These are phyloP conservation scores for Gossypium gossypioides DNA, from an alignment of 441 rosid species.

Conservation along the genomic window DNA sequence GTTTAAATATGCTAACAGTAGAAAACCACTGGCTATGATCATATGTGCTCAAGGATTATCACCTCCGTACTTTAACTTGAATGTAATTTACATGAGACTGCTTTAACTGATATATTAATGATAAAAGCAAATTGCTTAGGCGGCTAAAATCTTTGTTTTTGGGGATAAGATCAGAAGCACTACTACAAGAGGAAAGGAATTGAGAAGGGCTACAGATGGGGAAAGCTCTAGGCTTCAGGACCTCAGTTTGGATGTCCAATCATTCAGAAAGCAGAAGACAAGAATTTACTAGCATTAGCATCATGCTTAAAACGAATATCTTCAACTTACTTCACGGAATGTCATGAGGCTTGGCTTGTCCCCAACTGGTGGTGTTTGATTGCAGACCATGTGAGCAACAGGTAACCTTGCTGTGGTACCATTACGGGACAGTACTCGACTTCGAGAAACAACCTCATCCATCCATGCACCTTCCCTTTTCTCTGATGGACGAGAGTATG, in stretches of 20 bases:
- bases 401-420: constrained; percentile 65
- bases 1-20: not conserved
- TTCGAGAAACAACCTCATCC: constrained; percentile 74
- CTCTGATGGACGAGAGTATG: constrained; percentile 85
- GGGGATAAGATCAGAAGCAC: not conserved
- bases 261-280: constrained; percentile 4
- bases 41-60: not conserved
- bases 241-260: not conserved
- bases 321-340: constrained; percentile 61
- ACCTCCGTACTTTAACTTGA: not conserved
- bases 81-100: not conserved
- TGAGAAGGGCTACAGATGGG: not conserved
- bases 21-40: not conserved
- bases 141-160: not conserved
- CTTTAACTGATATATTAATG: not conserved
- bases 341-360: constrained; percentile 94
- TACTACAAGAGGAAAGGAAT: not conserved
- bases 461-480: constrained; percentile 91
- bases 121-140: not conserved
- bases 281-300: not conserved
- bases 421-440: constrained; percentile 59
- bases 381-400: constrained; percentile 95
- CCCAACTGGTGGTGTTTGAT: constrained; percentile 92
- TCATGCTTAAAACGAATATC: not conserved
- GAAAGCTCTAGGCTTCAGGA: not conserved